Conservation (phyloP, 1,139 yeast species). For the Geotrichum bryndzae region DNA sequence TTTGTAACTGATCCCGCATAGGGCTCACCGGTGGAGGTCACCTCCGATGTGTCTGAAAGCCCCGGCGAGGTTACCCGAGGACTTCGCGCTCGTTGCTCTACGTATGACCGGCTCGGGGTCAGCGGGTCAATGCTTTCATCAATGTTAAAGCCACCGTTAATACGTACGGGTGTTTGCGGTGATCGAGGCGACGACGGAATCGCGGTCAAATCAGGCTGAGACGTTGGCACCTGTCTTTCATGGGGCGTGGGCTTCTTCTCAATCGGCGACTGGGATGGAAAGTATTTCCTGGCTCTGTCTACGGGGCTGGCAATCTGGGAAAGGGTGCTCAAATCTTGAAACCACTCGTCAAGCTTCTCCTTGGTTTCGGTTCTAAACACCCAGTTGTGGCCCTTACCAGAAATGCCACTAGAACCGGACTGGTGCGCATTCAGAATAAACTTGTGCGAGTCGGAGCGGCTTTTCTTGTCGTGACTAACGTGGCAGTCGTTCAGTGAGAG, state of each 20-base stretch:
- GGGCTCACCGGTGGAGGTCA: slow-evolving; percentile 30
- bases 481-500: slow-evolving; percentile 74
- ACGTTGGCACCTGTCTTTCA: slow-evolving; percentile 20
- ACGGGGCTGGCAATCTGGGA: slow-evolving; percentile 47
- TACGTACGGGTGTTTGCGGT: slow-evolving; percentile 12
- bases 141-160: background rate
- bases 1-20: slow-evolving; percentile 17
- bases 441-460: slow-evolving; percentile 59
- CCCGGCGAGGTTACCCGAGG: slow-evolving; percentile 20
- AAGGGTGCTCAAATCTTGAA: slow-evolving; percentile 58
- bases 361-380: slow-evolving; percentile 82
- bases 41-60: slow-evolving; percentile 26
- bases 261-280: slow-evolving; percentile 20
- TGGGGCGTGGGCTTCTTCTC: slow-evolving; percentile 14
- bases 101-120: slow-evolving; percentile 4
- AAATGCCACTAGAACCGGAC: slow-evolving; percentile 3
- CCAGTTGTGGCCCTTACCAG: slow-evolving; percentile 65
- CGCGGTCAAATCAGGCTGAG: slow-evolving; percentile 8
- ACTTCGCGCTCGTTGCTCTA: slow-evolving; percentile 3
- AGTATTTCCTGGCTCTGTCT: slow-evolving; percentile 24
- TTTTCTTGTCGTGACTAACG: slow-evolving; percentile 73
- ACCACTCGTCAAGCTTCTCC: slow-evolving; percentile 78
- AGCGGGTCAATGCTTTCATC: slow-evolving; percentile 12
- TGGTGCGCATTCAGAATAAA: slow-evolving; percentile 49
- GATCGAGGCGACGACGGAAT: slow-evolving; percentile 19